A percentile compares a stretch with the other conserved stretches of the same genome.
phyloP scores from a whole-genome alignment of 805 yeast species.

The Yarrowia sp. region DNA sequence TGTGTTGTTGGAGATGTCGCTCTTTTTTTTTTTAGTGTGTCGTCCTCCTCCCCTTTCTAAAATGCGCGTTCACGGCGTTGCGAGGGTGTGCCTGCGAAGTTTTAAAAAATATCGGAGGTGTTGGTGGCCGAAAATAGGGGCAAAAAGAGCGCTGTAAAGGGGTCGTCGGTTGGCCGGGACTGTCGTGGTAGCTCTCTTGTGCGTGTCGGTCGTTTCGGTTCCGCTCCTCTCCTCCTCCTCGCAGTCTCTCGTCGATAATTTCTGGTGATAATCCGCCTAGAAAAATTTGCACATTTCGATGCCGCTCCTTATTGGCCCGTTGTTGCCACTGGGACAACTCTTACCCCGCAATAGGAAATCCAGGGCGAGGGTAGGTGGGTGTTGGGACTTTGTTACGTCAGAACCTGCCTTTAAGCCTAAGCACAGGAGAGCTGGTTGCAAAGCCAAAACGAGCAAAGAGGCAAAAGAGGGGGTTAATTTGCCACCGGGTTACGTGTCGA shows the following conservation, averaged over 20 bases:
- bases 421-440: slow-evolving; percentile 6
- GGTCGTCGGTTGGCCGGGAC: slow-evolving; percentile 22
- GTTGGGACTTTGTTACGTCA: slow-evolving; percentile 34
- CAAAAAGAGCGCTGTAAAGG: slow-evolving; percentile 19
- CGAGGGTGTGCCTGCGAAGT: slow-evolving; percentile 18
- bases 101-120: slow-evolving; percentile 3
- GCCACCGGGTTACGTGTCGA: slow-evolving; percentile 39
- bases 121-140: slow-evolving; percentile 23
- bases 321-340: slow-evolving; percentile 39
- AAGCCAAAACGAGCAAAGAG: slow-evolving; percentile 9
- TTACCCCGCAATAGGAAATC: slow-evolving; percentile 35
- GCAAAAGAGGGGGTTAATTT: slow-evolving; percentile 32
- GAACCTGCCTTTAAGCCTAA: slow-evolving; percentile 22
- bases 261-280: slow-evolving; percentile 36
- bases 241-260: slow-evolving; percentile 38
- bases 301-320: slow-evolving; percentile 38
- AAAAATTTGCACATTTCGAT: slow-evolving; percentile 39
- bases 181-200: too few relatives aligned
- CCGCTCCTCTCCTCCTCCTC: slow-evolving; percentile 39
- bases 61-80: slow-evolving; percentile 32
- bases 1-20: slow-evolving; percentile 33
- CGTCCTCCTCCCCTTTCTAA: slow-evolving; percentile 31
- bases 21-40: slow-evolving; percentile 12
- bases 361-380: slow-evolving; percentile 21
- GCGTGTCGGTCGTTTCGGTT: slow-evolving; percentile 23